Conservation (phyloP, 257 asterid species). For the Solanum acaule region DNA sequence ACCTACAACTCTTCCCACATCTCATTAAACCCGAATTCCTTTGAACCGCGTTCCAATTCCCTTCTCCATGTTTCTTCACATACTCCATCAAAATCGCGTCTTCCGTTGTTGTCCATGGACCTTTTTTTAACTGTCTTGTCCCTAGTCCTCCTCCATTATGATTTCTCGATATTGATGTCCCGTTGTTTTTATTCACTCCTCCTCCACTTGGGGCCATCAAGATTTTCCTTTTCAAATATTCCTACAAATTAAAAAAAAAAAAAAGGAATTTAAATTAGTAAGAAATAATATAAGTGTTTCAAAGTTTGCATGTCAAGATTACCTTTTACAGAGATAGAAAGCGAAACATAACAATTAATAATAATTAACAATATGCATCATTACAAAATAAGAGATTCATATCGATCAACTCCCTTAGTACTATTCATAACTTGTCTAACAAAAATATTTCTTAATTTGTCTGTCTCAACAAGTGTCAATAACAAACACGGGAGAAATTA, state of each 20-base stretch:
- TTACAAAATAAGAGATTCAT: background rate
- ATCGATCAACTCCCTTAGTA: background rate
- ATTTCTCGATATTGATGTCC: background rate
- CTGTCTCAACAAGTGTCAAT: background rate
- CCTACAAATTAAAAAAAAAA: background rate
- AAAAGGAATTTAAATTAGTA: no score
- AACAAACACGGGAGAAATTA: background rate
- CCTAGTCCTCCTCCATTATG: background rate
- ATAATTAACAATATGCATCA: background rate
- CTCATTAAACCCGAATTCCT: conserved; percentile 54
- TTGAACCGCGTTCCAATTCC: conserved; percentile 73
- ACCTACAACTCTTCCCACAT: conserved; percentile 45
- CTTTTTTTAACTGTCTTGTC: conserved; percentile 33
- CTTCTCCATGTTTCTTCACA: conserved; percentile 58
- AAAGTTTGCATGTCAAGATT: background rate
- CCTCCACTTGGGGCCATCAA: conserved; percentile 47
- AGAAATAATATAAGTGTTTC: background rate
- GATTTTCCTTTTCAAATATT: background rate
- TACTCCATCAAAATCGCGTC: conserved; percentile 47
- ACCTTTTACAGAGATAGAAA: background rate
- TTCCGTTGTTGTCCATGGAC: conserved; percentile 69
- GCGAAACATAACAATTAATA: background rate
- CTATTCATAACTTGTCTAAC: background rate
- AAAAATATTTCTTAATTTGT: background rate
- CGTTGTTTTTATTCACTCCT: conserved; percentile 12